Conservation (phyloP, 1,284 basidiomycete genomes). For the Spongispora temasekensis region DNA sequence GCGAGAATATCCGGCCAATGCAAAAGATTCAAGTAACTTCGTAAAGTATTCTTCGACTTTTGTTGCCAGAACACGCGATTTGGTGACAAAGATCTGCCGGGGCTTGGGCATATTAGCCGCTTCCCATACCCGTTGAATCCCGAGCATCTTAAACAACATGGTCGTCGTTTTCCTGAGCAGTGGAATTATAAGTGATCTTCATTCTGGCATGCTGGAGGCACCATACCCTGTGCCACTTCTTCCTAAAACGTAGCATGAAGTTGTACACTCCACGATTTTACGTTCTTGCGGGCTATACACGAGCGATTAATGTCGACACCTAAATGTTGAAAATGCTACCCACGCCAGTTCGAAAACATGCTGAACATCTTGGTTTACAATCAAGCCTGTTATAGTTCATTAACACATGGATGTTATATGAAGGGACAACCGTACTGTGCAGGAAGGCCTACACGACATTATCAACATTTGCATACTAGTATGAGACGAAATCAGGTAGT, state of each 20-base stretch:
- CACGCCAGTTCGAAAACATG: slow-evolving; percentile 60
- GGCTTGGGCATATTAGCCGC: slow-evolving; percentile 39
- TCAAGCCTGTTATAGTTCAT: slow-evolving; percentile 39
- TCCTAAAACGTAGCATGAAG: slow-evolving; percentile 69
- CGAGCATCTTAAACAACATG: slow-evolving; percentile 73
- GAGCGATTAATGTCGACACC: not conserved
- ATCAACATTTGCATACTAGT: not conserved
- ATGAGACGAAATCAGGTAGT: not conserved
- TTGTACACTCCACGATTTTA: slow-evolving; percentile 58
- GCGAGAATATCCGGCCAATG: slow-evolving; percentile 40
- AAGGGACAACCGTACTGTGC: slow-evolving; percentile 41
- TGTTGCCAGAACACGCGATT: slow-evolving; percentile 61
- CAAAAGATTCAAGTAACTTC: slow-evolving; percentile 52
- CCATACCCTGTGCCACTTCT: slow-evolving; percentile 73
- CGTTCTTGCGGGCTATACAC: slow-evolving; percentile 53
- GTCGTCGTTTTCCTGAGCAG: slow-evolving; percentile 67
- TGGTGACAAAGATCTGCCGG: slow-evolving; percentile 73
- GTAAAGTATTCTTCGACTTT: slow-evolving; percentile 68
- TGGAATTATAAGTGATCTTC: too few relatives aligned
- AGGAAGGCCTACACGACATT: slow-evolving; percentile 46
- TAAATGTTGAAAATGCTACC: slow-evolving; percentile 27
- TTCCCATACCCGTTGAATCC: slow-evolving; percentile 56
- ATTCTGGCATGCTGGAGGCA: not conserved
- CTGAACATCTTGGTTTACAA: slow-evolving; percentile 46
- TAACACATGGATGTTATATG: slow-evolving; percentile 8